Percentiles rank a stretch among this genome's conserved stretches.
Evolutionary conservation across 208 protist species (phyloP).

Genomic region (Crithidia thermophila): DNA sequence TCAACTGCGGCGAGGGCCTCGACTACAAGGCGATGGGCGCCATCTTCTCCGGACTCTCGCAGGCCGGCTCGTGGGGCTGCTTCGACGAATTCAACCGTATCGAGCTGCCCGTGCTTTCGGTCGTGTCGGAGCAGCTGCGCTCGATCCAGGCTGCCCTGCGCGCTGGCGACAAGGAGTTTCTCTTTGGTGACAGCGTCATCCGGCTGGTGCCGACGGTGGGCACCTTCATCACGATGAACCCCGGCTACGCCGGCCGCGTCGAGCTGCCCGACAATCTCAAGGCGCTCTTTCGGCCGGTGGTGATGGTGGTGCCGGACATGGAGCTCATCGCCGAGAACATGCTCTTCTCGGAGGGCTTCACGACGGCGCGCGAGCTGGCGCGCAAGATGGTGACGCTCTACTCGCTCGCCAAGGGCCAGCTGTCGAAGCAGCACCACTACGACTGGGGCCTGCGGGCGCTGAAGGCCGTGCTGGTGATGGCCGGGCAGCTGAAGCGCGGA

Average conservation of each 20-base stretch:
- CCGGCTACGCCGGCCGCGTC: constrained; percentile 99
- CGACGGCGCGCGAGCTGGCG: constrained; percentile 94
- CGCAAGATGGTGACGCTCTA: constrained; percentile 99
- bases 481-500: constrained; percentile 97
- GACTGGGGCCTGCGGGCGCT: constrained; percentile 99
- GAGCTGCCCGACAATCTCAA: constrained; percentile 99
- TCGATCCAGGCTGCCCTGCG: constrained; percentile 96
- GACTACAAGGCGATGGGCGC: constrained; percentile 98
- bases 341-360: constrained; percentile 99
- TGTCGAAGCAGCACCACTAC: constrained; percentile 99
- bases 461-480: constrained; percentile 99
- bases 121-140: constrained; percentile 98
- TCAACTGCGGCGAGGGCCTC: constrained; percentile 99
- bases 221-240: constrained; percentile 99
- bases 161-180: constrained; percentile 82
- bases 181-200: constrained; percentile 92
- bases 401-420: constrained; percentile 96
- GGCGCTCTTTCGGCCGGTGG: constrained; percentile 98
- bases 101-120: constrained; percentile 98
- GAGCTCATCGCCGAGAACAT: constrained; percentile 99
- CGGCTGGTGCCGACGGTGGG: constrained; percentile 93
- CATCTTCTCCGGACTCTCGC: constrained; percentile 98
- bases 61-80: constrained; percentile 98
- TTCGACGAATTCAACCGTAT: constrained; percentile 99
- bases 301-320: constrained; percentile 99